Percentiles rank a stretch among this genome's conserved stretches.
Evolutionary conservation across 192 early-diverging fungal species (phyloP).

Genomic region (Geranomyces variabilis): DNA sequence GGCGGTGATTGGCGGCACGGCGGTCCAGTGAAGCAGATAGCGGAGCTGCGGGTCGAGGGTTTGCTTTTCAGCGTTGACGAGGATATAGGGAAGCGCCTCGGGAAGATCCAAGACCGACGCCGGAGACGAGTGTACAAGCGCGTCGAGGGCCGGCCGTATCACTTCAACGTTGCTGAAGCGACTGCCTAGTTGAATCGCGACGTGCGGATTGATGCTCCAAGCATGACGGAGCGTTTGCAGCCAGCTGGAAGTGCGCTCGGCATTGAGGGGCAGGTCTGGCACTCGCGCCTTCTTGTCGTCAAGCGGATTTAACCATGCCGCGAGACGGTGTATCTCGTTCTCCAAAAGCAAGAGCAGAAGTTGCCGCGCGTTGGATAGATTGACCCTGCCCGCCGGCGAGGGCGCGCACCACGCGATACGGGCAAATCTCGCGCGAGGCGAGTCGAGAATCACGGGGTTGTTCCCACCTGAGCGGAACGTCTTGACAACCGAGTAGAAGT

Average conservation of each 20-base stretch:
- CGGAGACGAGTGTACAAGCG: slow-evolving; percentile 35
- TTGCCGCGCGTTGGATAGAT: slow-evolving; percentile 49
- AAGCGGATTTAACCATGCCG: slow-evolving; percentile 79
- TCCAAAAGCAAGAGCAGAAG: slow-evolving; percentile 84
- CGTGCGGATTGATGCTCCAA: slow-evolving; percentile 80
- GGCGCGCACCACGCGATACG: slow-evolving; percentile 22
- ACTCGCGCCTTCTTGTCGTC: slow-evolving; percentile 50
- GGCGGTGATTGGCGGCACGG: slow-evolving; percentile 89
- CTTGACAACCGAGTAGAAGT: slow-evolving; percentile 40
- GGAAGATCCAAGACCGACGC: slow-evolving; percentile 64
- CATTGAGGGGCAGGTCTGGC: slow-evolving; percentile 37
- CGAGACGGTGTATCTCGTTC: slow-evolving; percentile 82
- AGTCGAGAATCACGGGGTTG: slow-evolving; percentile 17
- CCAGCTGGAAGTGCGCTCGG: slow-evolving; percentile 62
- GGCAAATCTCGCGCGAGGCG: slow-evolving; percentile 8
- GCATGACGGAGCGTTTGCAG: slow-evolving; percentile 72
- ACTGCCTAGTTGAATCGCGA: slow-evolving; percentile 77
- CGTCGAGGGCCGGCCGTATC: slow-evolving; percentile 59
- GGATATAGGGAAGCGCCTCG: slow-evolving; percentile 72
- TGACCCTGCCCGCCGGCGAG: slow-evolving; percentile 22
- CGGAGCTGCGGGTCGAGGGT: slow-evolving; percentile 43
- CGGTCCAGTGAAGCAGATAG: slow-evolving; percentile 83
- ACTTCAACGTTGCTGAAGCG: slow-evolving; percentile 71
- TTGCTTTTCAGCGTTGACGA: slow-evolving; percentile 57
- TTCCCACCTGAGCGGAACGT: slow-evolving; percentile 6